phyloP scores from a whole-genome alignment of 2,329 filamentous ascomycete genomes.

The Chrysosporium keratinophilum region DNA sequence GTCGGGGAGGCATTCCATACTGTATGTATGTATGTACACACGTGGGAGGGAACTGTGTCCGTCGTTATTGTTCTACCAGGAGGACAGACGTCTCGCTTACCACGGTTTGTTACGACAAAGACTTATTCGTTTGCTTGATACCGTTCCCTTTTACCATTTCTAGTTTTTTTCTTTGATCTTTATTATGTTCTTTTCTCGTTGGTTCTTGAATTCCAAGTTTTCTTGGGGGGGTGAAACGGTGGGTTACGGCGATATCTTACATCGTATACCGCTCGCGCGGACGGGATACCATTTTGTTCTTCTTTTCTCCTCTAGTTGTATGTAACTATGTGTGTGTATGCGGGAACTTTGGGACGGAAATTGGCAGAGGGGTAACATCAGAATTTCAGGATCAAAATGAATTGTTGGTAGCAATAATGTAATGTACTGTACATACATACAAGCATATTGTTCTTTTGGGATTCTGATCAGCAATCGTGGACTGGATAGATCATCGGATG shows the following conservation, averaged over 20 bases:
- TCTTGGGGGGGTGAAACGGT: slow-evolving; percentile 9
- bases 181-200: slow-evolving; percentile 13
- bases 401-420: background rate
- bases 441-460: background rate
- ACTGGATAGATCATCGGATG: too few relatives aligned
- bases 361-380: slow-evolving; percentile 4
- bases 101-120: background rate
- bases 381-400: background rate
- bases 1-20: too few relatives aligned
- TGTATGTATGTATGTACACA: too few relatives aligned
- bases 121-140: background rate
- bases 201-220: slow-evolving; percentile 18
- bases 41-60: too few relatives aligned
- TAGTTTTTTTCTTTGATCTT: slow-evolving; percentile 14
- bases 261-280: slow-evolving; percentile 18
- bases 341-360: background rate
- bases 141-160: slow-evolving; percentile 2
- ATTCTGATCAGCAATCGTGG: too few relatives aligned
- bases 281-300: slow-evolving; percentile 7
- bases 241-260: slow-evolving; percentile 13
- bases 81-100: background rate
- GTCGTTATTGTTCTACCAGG: too few relatives aligned
- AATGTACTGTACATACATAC: background rate
- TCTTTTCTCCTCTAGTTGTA: slow-evolving; percentile 11
- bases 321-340: slow-evolving; percentile 17